Base-by-base conservation (phyloP, 78 protist species). In the Polysphondylium violaceum region DNA sequence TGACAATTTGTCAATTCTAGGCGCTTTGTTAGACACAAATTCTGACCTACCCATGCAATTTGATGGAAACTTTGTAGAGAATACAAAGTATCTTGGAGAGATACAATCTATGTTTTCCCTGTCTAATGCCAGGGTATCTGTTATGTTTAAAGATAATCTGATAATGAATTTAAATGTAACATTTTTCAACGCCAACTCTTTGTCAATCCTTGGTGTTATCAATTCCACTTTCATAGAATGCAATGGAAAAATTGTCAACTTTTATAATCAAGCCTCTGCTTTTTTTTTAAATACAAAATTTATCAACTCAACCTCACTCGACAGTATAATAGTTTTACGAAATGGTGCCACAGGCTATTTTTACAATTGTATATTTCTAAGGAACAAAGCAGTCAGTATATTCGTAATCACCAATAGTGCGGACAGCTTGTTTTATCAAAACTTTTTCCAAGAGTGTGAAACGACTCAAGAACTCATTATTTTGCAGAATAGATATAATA, bases 51-150 rank as follows among this genome's bases (percentile, higher is more conserved):
- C n/a, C n/a, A n/a, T n/a, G n/a, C n/a, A n/a, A n/a, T n/a, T n/a
- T n/a, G n/a, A n/a, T n/a, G n/a, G n/a, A n/a, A n/a, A n/a, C 40
- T 65, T 38, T 17, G 33, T 38, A 25, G 35, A 23, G 29, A 35
- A 19, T 61, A 25, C 6, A 61, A 61, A 61, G 29, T 4, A 31
- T 41, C 8, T n/a, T 25, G 53, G 53, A 14, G 40, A 38, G 0
- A 65, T 65, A 17, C 73, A 65, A 38, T 65, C 73, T 8, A 3
- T 65, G 2, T 65, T 65, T 25, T 65, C 73, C 33, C 33, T 65
- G 8, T 36, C 73, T 21, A 65, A 65, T 65, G 33, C 21, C 40
- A 65, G n/a, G n/a, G n/a, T n/a, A n/a, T n/a, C n/a, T n/a, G n/a
- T n/a, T n/a, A n/a, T n/a, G n/a, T n/a, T n/a, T n/a, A n/a, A n/a